phyloP scores from a whole-genome alignment of 106 monocot species.

The Alisma plantagoaquatica region DNA sequence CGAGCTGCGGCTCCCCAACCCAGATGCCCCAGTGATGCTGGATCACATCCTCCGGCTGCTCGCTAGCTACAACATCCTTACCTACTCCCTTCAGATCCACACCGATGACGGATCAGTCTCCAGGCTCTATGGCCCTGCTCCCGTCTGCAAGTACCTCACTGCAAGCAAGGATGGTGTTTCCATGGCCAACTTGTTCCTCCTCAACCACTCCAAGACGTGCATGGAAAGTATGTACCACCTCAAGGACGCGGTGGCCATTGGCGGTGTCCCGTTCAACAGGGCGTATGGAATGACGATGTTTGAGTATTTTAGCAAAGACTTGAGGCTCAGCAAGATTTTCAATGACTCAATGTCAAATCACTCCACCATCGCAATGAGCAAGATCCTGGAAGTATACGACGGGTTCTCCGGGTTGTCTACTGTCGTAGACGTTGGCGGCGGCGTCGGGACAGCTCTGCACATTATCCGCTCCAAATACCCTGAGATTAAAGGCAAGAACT shows the following conservation, averaged over 20 bases:
- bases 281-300: slow-evolving; percentile 6
- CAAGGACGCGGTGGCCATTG: slow-evolving; percentile 7
- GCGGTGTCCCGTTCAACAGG: slow-evolving; percentile 10
- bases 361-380: slow-evolving; percentile 29
- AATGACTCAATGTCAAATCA: slow-evolving; percentile 40
- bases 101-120: not conserved
- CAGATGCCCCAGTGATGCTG: slow-evolving; percentile 9
- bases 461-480: slow-evolving; percentile 19
- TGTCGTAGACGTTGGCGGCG: slow-evolving; percentile 33
- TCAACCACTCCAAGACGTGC: slow-evolving; percentile 37
- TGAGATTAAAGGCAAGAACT: slow-evolving; percentile 23
- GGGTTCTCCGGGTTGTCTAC: slow-evolving; percentile 10
- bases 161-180: slow-evolving; percentile 15
- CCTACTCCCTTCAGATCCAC: not conserved
- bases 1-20: slow-evolving; percentile 13
- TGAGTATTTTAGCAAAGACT: slow-evolving; percentile 5
- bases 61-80: slow-evolving; percentile 6
- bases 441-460: slow-evolving; percentile 25
- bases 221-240: slow-evolving; percentile 21
- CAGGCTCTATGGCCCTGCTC: slow-evolving; percentile 5
- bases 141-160: slow-evolving; percentile 10
- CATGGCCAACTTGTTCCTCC: not conserved
- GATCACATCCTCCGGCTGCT: slow-evolving; percentile 15
- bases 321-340: slow-evolving; percentile 23
- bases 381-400: slow-evolving; percentile 19